phyloP scores from a whole-genome alignment of 116 monocot genomes.

The Dioscorea cayenensis region DNA sequence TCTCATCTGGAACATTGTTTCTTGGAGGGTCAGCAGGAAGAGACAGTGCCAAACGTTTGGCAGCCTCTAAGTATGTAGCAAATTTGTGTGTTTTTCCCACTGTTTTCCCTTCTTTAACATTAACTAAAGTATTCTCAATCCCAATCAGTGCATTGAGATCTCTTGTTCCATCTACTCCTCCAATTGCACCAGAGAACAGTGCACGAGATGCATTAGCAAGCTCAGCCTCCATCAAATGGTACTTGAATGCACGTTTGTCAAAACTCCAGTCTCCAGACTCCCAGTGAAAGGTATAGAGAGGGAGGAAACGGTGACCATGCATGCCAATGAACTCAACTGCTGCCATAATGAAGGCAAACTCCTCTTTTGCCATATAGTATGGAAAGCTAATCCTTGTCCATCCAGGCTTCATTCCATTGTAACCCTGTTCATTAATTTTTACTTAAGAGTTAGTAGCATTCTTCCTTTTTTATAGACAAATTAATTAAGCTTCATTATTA shows the following conservation, averaged over 20 bases:
- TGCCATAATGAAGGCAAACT: constrained; percentile 28
- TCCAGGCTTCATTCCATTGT: constrained; percentile 35
- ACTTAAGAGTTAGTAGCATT: no score
- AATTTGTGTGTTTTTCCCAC: neutral
- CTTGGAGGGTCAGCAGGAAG: constrained; percentile 15
- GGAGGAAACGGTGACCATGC: constrained; percentile 49
- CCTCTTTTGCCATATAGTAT: constrained; percentile 39
- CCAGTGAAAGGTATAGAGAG: constrained; percentile 54
- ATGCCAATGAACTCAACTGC: constrained; percentile 29
- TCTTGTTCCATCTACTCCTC: no score
- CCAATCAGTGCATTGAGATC: no score
- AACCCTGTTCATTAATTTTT: constrained; percentile 15
- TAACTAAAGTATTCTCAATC: no score
- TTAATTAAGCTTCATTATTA: no score
- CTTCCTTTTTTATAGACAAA: no score
- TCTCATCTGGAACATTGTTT: constrained; percentile 15
- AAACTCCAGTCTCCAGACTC: constrained; percentile 43
- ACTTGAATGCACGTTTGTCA: constrained; percentile 17
- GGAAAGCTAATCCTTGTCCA: constrained; percentile 51
- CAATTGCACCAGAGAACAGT: no score
- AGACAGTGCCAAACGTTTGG: constrained; percentile 14
- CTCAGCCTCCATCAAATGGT: constrained; percentile 16
- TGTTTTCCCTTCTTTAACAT: neutral
- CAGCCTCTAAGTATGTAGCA: constrained; percentile 27
- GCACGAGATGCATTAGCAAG: neutral